These are phyloP conservation scores for Hibiscus syriacus DNA, from an alignment of 345 rosid species.

Conservation along the genomic window DNA sequence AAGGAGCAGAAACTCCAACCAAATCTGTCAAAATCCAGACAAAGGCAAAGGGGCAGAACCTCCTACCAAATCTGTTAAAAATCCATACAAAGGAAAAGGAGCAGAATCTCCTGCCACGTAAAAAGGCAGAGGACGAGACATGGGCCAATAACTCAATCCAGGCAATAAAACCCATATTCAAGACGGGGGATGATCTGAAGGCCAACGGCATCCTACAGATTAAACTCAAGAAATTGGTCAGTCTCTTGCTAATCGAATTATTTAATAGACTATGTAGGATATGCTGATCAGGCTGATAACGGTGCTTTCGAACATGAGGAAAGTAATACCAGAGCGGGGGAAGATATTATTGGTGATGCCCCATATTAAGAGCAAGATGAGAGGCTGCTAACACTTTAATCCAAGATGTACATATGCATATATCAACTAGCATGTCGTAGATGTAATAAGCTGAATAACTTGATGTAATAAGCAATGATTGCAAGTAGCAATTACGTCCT, in stretches of 20 bases:
- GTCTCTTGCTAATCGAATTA: constrained; percentile 9
- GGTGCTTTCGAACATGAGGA: neutral
- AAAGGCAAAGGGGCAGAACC: constrained; percentile 13
- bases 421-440: constrained; percentile 3
- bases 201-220: constrained; percentile 16
- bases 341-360: neutral
- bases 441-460: constrained; percentile 5
- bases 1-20: too few species aligned
- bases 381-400: neutral
- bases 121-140: too few species aligned
- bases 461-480: neutral
- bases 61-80: neutral
- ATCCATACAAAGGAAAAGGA: too few species aligned
- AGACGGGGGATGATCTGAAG: constrained; percentile 36
- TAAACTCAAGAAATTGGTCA: constrained; percentile 22
- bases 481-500: neutral
- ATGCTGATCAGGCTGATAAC: neutral
- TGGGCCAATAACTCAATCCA: too few species aligned
- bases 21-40: too few species aligned
- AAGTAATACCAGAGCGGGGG: neutral
- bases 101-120: too few species aligned
- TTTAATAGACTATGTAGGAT: neutral
- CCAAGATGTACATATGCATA: neutral
- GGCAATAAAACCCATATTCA: constrained; percentile 11
- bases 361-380: neutral